A percentile compares a stretch with the other conserved stretches of the same genome.
Conservation (phyloP, 345 rosid genomes). For the Excoecaria agallocha region DNA sequence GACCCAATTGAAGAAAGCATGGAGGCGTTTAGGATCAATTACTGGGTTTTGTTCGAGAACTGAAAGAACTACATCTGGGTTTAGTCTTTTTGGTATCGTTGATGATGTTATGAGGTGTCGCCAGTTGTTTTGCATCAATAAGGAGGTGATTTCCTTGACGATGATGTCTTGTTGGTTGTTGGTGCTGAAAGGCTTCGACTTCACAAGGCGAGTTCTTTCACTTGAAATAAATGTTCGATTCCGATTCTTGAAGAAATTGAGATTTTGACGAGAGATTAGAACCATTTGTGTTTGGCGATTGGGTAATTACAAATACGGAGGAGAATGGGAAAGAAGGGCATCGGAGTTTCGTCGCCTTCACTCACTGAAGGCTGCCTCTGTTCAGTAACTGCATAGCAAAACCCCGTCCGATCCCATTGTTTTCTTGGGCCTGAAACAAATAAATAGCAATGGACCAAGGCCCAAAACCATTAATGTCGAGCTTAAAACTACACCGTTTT, state of each 20-base stretch:
- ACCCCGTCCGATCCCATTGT: no score
- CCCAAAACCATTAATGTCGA: no score
- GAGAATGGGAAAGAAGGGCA: neutral
- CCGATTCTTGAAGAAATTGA: constrained; percentile 9
- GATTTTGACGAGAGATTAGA: neutral
- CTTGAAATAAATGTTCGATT: neutral
- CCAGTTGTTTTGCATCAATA: constrained; percentile 56
- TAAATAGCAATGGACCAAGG: no score
- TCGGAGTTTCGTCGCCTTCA: neutral
- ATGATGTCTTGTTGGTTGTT: constrained; percentile 12
- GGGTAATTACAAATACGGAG: neutral
- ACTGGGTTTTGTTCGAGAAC: constrained; percentile 45
- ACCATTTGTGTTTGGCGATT: constrained; percentile 4
- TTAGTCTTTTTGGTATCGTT: constrained; percentile 35
- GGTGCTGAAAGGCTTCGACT: constrained; percentile 20
- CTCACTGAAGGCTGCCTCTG: no score
- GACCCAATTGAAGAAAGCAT: constrained; percentile 65
- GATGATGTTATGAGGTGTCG: constrained; percentile 39
- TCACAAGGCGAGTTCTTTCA: constrained; percentile 12
- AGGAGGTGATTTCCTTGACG: constrained; percentile 40
- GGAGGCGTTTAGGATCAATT: constrained; percentile 50
- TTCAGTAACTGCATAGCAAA: no score
- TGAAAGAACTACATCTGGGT: constrained; percentile 60
- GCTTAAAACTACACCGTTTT: no score
- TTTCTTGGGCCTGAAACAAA: no score